Conservation (phyloP, 306 rosid species). For the Abrus pulchellus region DNA sequence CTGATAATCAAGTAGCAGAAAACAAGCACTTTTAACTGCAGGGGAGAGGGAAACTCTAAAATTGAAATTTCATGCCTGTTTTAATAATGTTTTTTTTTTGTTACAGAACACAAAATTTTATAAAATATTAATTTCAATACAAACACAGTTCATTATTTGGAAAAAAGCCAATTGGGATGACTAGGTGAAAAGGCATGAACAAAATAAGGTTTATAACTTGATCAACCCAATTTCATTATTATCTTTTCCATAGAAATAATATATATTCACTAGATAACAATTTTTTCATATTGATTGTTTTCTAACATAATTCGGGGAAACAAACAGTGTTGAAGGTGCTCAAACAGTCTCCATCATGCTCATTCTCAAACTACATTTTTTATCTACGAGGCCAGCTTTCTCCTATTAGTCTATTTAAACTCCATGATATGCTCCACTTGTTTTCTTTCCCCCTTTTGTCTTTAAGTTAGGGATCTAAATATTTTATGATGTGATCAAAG, state of each 20-base stretch:
- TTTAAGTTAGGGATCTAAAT: constrained; percentile 12
- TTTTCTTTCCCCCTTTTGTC: not conserved
- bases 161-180: not conserved
- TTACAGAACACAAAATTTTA: no score
- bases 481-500: constrained; percentile 38
- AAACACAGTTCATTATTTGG: not conserved
- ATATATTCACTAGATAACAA: not conserved
- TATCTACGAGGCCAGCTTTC: not conserved
- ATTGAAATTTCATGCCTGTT: no score
- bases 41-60: no score
- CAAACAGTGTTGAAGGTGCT: constrained; percentile 3
- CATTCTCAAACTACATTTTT: constrained; percentile 9
- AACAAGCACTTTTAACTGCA: no score
- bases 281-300: not conserved
- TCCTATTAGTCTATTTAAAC: not conserved
- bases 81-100: no score
- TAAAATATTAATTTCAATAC: no score
- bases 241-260: not conserved
- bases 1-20: no score
- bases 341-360: constrained; percentile 21
- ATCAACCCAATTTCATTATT: not conserved
- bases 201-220: not conserved
- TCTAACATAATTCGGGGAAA: not conserved
- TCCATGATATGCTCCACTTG: not conserved
- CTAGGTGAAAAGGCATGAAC: not conserved